phyloP scores from a whole-genome alignment of 2,329 filamentous ascomycete genomes.

The Akanthomyces uredinophilus region DNA sequence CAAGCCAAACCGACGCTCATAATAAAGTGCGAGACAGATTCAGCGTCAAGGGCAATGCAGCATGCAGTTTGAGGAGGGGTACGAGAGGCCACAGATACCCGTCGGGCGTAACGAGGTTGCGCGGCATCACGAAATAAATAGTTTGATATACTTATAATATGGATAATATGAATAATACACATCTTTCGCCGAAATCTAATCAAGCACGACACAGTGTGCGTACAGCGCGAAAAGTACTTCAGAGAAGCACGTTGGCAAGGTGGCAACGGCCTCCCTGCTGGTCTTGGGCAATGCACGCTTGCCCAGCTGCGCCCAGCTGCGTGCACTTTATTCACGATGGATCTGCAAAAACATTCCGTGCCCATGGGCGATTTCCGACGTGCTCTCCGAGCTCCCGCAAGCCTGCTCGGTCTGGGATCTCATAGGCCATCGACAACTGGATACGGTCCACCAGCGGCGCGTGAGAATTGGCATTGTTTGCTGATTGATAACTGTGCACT shows the following conservation, averaged over 20 bases:
- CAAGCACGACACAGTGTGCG: not conserved
- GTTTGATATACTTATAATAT: not conserved
- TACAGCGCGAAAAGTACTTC: not conserved
- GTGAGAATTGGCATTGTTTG: conserved; percentile 22
- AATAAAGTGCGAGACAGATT: not conserved
- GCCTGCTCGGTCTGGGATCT: conserved; percentile 8
- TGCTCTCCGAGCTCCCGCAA: conserved; percentile 21
- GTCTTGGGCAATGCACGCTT: not conserved
- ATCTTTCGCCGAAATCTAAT: not conserved
- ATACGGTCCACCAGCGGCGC: conserved; percentile 20
- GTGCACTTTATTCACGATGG: conserved; percentile 7
- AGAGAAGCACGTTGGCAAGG: too few relatives aligned
- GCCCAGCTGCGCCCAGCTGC: not conserved
- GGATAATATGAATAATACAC: not conserved
- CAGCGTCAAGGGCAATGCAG: not conserved
- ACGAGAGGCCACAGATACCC: not conserved
- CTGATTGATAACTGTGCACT: conserved; percentile 28
- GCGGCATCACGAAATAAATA: conserved; percentile 6
- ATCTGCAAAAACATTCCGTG: not conserved
- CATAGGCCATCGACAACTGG: conserved; percentile 15
- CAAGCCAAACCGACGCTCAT: conserved; percentile 14
- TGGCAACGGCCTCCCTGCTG: too few relatives aligned
- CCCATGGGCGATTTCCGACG: conserved; percentile 16
- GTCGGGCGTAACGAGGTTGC: conserved; percentile 6
- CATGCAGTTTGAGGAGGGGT: not conserved